These are phyloP conservation scores for Magnusiomyces paraingens DNA, from an alignment of 1,139 yeast genomes.

Conservation along the genomic window DNA sequence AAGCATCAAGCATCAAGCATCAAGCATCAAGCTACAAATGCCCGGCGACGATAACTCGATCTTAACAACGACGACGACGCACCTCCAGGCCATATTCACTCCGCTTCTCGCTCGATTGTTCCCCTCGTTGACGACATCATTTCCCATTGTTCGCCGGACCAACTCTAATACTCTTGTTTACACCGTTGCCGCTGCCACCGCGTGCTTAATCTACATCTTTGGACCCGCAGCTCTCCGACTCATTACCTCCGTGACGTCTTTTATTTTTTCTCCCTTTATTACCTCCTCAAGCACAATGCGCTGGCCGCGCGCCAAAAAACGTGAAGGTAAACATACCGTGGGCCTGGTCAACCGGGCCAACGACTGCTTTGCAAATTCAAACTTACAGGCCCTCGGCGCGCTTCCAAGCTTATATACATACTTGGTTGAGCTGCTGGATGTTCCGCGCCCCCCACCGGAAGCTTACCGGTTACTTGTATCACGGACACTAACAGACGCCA, in stretches of 20 bases:
- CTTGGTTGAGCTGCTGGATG: conserved; percentile 32
- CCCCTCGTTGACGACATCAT: too few relatives aligned
- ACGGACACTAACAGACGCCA: conserved; percentile 2
- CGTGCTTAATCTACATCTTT: neutral
- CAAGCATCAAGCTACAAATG: neutral
- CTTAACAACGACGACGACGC: neutral
- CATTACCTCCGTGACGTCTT: neutral
- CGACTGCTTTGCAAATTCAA: conserved; percentile 92
- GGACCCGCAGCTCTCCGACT: neutral
- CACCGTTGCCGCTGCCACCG: neutral
- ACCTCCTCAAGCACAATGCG: conserved; percentile 1
- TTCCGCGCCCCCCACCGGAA: conserved; percentile 32
- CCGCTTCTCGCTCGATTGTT: too few relatives aligned
- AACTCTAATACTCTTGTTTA: too few relatives aligned
- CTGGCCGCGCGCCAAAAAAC: conserved; percentile 27
- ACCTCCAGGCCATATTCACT: too few relatives aligned
- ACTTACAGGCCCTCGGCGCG: conserved; percentile 76
- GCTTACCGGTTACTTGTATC: neutral
- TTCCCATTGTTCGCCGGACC: too few relatives aligned
- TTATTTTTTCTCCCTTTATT: neutral
- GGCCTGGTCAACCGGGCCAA: conserved; percentile 77
- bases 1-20: neutral
- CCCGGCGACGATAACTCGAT: neutral
- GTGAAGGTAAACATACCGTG: conserved; percentile 72
- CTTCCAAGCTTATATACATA: conserved; percentile 59